These are phyloP conservation scores for Mycoemilia scoparia DNA, from an alignment of 192 early-diverging fungal species.

Conservation along the genomic window DNA sequence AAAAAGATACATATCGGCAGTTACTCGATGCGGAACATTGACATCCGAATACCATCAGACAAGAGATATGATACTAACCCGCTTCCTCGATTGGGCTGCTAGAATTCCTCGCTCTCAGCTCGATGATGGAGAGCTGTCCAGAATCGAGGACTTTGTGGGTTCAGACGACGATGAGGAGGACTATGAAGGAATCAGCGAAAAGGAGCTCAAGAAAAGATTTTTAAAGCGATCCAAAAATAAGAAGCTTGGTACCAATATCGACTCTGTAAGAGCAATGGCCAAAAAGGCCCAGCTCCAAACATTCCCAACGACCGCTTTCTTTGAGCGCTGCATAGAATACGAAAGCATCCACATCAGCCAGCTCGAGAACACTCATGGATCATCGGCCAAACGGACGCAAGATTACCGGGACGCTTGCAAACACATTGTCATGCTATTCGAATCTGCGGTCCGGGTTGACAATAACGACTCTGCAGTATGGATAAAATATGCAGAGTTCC, in stretches of 20 bases:
- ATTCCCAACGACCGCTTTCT: slow-evolving; percentile 42
- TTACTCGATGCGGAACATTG: slow-evolving; percentile 30
- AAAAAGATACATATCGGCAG: slow-evolving; percentile 22
- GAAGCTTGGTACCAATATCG: slow-evolving; percentile 5
- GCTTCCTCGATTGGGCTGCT: slow-evolving; percentile 40
- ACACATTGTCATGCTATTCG: slow-evolving; percentile 7
- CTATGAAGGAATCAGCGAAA: background rate
- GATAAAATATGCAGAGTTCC: slow-evolving; percentile 13
- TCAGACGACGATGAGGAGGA: slow-evolving; percentile 2
- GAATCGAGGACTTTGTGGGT: slow-evolving; percentile 7
- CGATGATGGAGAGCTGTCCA: slow-evolving; percentile 1
- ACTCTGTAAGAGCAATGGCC: slow-evolving; percentile 30
- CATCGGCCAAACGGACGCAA: too few species aligned
- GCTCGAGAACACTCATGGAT: background rate
- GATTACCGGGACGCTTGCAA: too few species aligned
- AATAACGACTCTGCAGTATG: slow-evolving; percentile 7
- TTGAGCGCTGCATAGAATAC: slow-evolving; percentile 37
- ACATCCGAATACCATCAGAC: slow-evolving; percentile 24
- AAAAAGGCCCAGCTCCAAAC: slow-evolving; percentile 29
- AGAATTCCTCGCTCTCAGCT: slow-evolving; percentile 6
- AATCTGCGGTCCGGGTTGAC: slow-evolving; percentile 14
- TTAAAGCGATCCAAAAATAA: too few species aligned
- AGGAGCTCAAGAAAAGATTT: background rate
- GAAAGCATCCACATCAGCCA: slow-evolving; percentile 16
- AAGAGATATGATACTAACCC: slow-evolving; percentile 30